Conservation (phyloP, 352 stramenopile genomes). For the Pythium grandisporangium region DNA sequence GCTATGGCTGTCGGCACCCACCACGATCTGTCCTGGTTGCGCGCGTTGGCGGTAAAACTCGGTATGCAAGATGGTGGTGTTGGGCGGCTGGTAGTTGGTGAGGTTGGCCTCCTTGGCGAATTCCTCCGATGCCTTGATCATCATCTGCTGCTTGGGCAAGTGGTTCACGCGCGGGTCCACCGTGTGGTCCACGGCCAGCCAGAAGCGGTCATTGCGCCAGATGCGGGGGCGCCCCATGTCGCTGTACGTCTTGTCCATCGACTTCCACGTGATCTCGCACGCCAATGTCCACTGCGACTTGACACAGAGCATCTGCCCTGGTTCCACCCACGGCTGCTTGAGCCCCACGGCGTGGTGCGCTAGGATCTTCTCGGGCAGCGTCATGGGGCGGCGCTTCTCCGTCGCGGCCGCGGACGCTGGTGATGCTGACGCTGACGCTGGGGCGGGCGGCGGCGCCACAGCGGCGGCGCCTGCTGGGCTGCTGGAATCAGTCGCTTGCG, state of each 20-base stretch:
- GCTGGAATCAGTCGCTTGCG: background rate
- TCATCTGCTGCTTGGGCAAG: constrained; percentile 73
- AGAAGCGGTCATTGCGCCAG: constrained; percentile 83
- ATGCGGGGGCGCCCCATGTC: constrained; percentile 79
- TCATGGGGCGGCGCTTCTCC: constrained; percentile 40
- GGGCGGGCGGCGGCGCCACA: background rate
- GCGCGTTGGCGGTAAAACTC: constrained; percentile 83
- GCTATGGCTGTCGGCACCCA: constrained; percentile 74
- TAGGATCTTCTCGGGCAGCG: constrained; percentile 79
- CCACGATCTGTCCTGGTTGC: constrained; percentile 76
- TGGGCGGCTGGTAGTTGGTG: constrained; percentile 78
- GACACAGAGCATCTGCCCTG: constrained; percentile 76
- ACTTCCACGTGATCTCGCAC: constrained; percentile 86
- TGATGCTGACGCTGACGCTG: too few species aligned
- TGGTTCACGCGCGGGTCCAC: constrained; percentile 81
- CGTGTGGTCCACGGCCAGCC: constrained; percentile 80
- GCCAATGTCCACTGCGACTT: constrained; percentile 79
- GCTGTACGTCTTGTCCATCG: constrained; percentile 85
- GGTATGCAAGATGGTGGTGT: constrained; percentile 83
- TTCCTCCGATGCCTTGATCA: constrained; percentile 79
- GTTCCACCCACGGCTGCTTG: constrained; percentile 44
- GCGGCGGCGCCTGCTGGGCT: background rate
- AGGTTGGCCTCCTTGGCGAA: constrained; percentile 73
- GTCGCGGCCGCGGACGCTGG: constrained; percentile 3
- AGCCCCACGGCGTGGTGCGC: constrained; percentile 67